phyloP scores from a whole-genome alignment of 2,329 filamentous ascomycete species.

The Epichloe bromicola region DNA sequence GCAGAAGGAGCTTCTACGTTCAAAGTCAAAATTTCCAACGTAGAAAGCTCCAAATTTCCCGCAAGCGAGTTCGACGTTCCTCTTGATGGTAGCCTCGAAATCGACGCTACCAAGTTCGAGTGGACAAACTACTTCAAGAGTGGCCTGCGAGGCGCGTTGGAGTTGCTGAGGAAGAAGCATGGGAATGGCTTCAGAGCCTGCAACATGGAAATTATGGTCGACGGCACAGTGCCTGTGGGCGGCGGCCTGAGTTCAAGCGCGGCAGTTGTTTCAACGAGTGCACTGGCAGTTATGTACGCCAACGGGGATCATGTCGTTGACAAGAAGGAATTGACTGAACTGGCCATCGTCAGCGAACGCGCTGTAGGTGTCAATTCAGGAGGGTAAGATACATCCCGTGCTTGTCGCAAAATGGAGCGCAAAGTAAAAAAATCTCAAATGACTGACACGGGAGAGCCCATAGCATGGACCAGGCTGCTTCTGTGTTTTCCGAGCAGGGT shows the following conservation, averaged over 20 bases:
- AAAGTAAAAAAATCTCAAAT: neutral
- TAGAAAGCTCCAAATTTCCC: slow-evolving; percentile 63
- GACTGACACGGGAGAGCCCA: neutral
- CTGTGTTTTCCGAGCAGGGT: slow-evolving; percentile 78
- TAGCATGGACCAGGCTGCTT: slow-evolving; percentile 95
- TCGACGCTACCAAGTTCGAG: slow-evolving; percentile 75
- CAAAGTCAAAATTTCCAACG: slow-evolving; percentile 67
- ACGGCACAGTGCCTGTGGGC: slow-evolving; percentile 84
- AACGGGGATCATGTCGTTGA: slow-evolving; percentile 69
- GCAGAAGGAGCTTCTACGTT: slow-evolving; percentile 39
- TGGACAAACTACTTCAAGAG: slow-evolving; percentile 99
- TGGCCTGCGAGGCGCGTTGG: slow-evolving; percentile 69
- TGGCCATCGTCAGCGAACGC: slow-evolving; percentile 89
- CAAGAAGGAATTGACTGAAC: slow-evolving; percentile 83
- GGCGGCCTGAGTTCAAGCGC: slow-evolving; percentile 90
- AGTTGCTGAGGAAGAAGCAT: slow-evolving; percentile 57
- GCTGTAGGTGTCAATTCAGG: slow-evolving; percentile 93
- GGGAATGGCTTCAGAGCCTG: slow-evolving; percentile 47
- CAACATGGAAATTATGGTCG: slow-evolving; percentile 78
- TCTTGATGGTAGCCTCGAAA: slow-evolving; percentile 49
- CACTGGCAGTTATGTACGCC: slow-evolving; percentile 74
- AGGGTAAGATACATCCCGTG: slow-evolving; percentile 42
- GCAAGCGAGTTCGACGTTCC: slow-evolving; percentile 62
- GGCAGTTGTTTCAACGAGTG: slow-evolving; percentile 82
- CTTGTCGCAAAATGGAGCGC: neutral